Base-by-base conservation (phyloP, 2,329 filamentous ascomycete species). In the Calonectria henricotiae region DNA sequence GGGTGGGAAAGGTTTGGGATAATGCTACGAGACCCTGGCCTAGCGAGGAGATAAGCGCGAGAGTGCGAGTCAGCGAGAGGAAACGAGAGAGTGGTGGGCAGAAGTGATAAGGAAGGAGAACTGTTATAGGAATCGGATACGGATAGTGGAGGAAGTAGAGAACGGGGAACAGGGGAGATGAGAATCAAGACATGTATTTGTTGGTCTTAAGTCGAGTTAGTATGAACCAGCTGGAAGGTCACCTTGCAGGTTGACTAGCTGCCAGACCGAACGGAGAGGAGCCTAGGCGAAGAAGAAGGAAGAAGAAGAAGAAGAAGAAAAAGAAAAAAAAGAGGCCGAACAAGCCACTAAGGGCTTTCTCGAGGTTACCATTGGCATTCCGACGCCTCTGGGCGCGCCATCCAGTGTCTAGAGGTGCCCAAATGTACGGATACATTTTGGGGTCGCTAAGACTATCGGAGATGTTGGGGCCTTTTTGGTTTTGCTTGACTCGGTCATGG, bases 311-410 rank as follows among this genome's bases (percentile, higher is more conserved):
- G 46, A 32, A 41, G 35, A 44, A 49, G 39, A 55, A 35, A 67
- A 43, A 49, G 20, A 20, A 20, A 60, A 49, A 62, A 72, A 63
- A 69, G 71, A 77, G 73, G 76, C 74, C 73, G 64, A 73, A 67
- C 55, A 69, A 47, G 73, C 69, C 76, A 71, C 76, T 76, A 76
- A 75, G 68, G 69, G 60, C 60, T 74, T 62, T 74, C 65, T 73
- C 71, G 68, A 69, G 62, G 62, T 64, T 66, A 62, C 69, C 67
- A 76, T 73, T 74, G 63, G 68, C 51, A 75, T 76, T 65, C 66
- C 62, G 63, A 37, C 68, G 65, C 58, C 62, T 65, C 62, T 63
- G 62, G 69, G 49, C 62, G 47, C 62, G 66, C 54, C 66, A 69
- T 66, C 47, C 65, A 43, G 60, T 61, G 60, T 54, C 43, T 27